Evolutionary conservation across 1,139 yeast species (phyloP).

Genomic region (Taiozyma onychis): DNA sequence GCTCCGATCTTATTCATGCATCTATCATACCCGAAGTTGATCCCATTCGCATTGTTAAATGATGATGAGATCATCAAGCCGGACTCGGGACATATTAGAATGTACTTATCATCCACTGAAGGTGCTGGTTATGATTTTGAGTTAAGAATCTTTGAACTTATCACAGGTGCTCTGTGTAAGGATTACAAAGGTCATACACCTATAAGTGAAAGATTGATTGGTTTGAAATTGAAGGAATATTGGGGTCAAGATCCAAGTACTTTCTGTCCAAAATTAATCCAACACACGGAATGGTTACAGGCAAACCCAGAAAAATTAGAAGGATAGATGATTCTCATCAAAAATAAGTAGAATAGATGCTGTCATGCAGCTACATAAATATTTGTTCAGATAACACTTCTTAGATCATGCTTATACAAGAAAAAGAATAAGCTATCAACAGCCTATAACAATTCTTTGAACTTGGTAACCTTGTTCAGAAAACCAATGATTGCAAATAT

Average conservation of each 20-base stretch:
- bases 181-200: constrained; percentile 21
- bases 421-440: neutral
- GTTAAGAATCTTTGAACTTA: constrained; percentile 30
- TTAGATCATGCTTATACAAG: neutral
- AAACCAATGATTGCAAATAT: constrained; percentile 20
- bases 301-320: constrained; percentile 17
- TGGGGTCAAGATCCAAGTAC: constrained; percentile 21
- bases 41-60: constrained; percentile 43
- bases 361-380: too few relatives aligned
- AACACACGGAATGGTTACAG: constrained; percentile 28
- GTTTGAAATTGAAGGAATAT: constrained; percentile 24
- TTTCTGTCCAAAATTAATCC: constrained; percentile 24
- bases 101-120: constrained; percentile 22
- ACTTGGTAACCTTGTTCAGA: constrained; percentile 12
- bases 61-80: constrained; percentile 39
- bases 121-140: constrained; percentile 30
- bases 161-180: constrained; percentile 29
- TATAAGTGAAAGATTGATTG: constrained; percentile 21
- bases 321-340: neutral
- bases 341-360: too few relatives aligned
- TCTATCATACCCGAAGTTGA: constrained; percentile 59
- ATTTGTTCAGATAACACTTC: neutral
- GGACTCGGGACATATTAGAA: constrained; percentile 24
- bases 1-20: constrained; percentile 45
- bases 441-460: constrained; percentile 8